phyloP scores from a whole-genome alignment of 352 stramenopile genomes.

The Phytophthora crassamura region DNA sequence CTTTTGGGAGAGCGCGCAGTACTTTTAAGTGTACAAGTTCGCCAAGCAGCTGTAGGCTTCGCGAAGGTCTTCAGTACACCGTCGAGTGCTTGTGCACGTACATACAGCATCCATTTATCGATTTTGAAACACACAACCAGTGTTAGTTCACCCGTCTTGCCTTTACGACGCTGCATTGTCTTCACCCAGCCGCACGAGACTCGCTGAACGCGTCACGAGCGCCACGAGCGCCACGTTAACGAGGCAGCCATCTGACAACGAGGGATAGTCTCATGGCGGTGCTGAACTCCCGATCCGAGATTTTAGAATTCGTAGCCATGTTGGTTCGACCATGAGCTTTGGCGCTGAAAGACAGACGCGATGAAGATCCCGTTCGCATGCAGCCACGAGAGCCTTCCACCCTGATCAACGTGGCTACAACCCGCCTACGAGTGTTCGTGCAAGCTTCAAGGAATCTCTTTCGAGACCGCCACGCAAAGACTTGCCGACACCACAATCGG shows the following conservation, averaged over 20 bases:
- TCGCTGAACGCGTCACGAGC: neutral
- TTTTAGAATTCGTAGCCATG: conserved; percentile 21
- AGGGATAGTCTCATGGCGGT: neutral
- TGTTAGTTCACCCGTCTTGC: no score
- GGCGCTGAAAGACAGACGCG: conserved; percentile 4
- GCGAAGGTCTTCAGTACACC: neutral
- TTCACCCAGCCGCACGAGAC: no score
- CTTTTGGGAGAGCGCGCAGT: conserved; percentile 23
- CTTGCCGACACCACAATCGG: conserved; percentile 7
- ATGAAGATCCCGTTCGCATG: no score
- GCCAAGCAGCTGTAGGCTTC: conserved; percentile 26
- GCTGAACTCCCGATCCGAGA: neutral
- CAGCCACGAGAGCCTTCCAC: conserved; percentile 6
- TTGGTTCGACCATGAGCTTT: neutral
- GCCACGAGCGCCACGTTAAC: conserved; percentile 15
- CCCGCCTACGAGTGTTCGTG: conserved; percentile 15
- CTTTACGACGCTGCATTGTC: no score
- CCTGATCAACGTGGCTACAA: conserved; percentile 3
- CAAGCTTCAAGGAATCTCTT: conserved; percentile 33
- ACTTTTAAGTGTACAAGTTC: conserved; percentile 28
- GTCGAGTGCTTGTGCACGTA: neutral
- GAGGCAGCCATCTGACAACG: conserved; percentile 13
- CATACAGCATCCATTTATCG: no score
- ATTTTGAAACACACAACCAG: no score
- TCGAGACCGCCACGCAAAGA: conserved; percentile 13